Evolutionary conservation across 225 moss, liverwort and hornwort genomes (phyloP).

Genomic region (Pleurozium schreberi): DNA sequence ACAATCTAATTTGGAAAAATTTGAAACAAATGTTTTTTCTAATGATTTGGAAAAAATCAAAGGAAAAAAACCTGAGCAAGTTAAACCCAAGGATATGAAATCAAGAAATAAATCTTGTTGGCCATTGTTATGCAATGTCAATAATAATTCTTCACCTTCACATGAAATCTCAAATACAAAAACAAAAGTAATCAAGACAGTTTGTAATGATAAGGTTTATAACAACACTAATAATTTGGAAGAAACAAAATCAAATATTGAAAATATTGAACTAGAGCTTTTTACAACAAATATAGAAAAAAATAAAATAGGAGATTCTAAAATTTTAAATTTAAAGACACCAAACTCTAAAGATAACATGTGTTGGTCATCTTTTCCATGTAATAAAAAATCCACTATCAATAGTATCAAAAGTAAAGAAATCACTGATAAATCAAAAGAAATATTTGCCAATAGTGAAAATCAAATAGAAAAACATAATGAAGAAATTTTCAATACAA

Average conservation of each 20-base stretch:
- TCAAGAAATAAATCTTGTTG: neutral
- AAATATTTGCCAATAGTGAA: neutral
- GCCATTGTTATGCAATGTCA: neutral
- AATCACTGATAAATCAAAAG: neutral
- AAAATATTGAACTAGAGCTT: constrained; percentile 4
- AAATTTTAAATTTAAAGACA: neutral
- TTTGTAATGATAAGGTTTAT: neutral
- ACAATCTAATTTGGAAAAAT: constrained; percentile 1
- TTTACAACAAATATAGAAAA: neutral
- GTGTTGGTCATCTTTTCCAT: neutral
- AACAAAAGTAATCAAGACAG: neutral
- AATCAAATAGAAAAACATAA: neutral
- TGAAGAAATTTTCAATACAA: neutral
- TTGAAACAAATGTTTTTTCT: neutral
- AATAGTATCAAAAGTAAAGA: neutral
- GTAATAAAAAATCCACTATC: neutral
- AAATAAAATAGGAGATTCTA: neutral
- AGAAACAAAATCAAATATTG: neutral
- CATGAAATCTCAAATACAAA: neutral
- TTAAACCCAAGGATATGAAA: neutral
- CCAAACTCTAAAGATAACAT: neutral
- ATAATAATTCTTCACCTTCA: neutral
- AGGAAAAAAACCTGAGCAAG: neutral
- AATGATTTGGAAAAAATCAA: neutral
- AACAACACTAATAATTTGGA: neutral